A percentile compares a stretch with the other conserved stretches of the same genome.
Evolutionary conservation across 129 eudicot genomes (phyloP).

Genomic region (Escallonia rubra): DNA sequence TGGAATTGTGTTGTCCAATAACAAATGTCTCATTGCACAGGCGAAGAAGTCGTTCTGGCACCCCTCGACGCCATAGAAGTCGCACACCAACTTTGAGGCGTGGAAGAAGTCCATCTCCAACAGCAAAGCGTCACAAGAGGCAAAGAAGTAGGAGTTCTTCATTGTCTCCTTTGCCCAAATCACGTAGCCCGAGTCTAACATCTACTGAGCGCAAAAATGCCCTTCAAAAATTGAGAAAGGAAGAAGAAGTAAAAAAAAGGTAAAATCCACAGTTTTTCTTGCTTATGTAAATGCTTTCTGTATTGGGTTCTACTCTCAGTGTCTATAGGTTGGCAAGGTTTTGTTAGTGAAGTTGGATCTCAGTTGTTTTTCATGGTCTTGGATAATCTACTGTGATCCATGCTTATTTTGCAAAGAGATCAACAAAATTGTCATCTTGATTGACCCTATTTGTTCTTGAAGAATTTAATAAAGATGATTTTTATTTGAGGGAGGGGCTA

Average conservation of each 20-base stretch:
- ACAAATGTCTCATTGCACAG: slow-evolving; percentile 19
- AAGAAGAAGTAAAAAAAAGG: slow-evolving; percentile 94
- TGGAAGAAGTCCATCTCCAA: slow-evolving; percentile 72
- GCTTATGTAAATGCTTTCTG: too few relatives aligned
- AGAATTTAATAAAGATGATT: too few relatives aligned
- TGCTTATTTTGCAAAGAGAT: too few relatives aligned
- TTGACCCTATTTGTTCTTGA: too few relatives aligned
- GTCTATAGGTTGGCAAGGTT: too few relatives aligned
- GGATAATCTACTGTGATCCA: too few relatives aligned
- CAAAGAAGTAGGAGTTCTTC: slow-evolving; percentile 67
- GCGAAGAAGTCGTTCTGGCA: slow-evolving; percentile 68
- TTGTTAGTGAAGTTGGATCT: too few relatives aligned
- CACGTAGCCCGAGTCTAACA: slow-evolving; percentile 50
- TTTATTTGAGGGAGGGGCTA: too few relatives aligned
- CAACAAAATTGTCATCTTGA: too few relatives aligned
- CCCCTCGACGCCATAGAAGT: slow-evolving; percentile 65
- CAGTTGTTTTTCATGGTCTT: too few relatives aligned
- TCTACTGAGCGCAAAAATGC: slow-evolving; percentile 55
- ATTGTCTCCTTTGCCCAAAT: slow-evolving; percentile 47
- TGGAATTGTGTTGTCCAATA: too few relatives aligned
- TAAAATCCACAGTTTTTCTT: slow-evolving; percentile 4
- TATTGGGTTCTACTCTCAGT: too few relatives aligned
- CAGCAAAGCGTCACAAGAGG: slow-evolving; percentile 70
- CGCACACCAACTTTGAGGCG: slow-evolving; percentile 75
- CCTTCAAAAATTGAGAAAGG: slow-evolving; percentile 63